These are phyloP conservation scores for Kalanchoe fedtschenkoi DNA, from an alignment of 164 flowering plant species.

Conservation along the genomic window DNA sequence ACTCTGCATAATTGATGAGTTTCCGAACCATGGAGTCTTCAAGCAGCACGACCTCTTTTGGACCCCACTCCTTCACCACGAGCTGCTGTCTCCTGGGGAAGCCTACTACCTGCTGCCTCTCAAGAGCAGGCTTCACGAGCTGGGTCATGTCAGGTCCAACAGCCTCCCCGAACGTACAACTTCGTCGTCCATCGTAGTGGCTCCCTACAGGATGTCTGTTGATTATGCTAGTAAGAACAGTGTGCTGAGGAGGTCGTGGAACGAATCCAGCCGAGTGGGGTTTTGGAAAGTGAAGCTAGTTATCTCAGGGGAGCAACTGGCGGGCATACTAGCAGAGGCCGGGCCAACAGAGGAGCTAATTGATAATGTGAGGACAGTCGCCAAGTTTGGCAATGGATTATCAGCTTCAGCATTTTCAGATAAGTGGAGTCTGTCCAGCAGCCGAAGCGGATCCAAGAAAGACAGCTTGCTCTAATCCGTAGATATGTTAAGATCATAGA, in stretches of 20 bases:
- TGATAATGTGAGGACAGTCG: constrained; percentile 73
- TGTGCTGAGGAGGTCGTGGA: constrained; percentile 30
- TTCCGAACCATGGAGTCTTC: constrained; percentile 69
- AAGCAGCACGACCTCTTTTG: constrained; percentile 41
- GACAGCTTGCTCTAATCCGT: constrained; percentile 8
- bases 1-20: constrained; percentile 51
- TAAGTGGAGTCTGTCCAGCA: constrained; percentile 63
- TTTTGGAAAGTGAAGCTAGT: constrained; percentile 94
- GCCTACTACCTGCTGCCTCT: constrained; percentile 70
- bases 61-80: constrained; percentile 43
- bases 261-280: constrained; percentile 27
- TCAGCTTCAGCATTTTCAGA: constrained; percentile 38
- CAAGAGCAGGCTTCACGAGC: constrained; percentile 1
- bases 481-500: background rate
- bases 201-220: constrained; percentile 76
- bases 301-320: constrained; percentile 55
- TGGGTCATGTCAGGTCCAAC: constrained; percentile 31
- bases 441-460: constrained; percentile 39
- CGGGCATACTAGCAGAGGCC: constrained; percentile 63
- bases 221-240: constrained; percentile 30
- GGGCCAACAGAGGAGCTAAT: constrained; percentile 56
- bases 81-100: constrained; percentile 45
- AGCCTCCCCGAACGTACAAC: constrained; percentile 17
- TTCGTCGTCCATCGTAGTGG: background rate
- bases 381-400: constrained; percentile 43